Evolutionary conservation across 2,329 filamentous ascomycete species (phyloP), one percentile per base, ranked within the genome.

Genomic region (Colletotrichum sp.): DNA sequence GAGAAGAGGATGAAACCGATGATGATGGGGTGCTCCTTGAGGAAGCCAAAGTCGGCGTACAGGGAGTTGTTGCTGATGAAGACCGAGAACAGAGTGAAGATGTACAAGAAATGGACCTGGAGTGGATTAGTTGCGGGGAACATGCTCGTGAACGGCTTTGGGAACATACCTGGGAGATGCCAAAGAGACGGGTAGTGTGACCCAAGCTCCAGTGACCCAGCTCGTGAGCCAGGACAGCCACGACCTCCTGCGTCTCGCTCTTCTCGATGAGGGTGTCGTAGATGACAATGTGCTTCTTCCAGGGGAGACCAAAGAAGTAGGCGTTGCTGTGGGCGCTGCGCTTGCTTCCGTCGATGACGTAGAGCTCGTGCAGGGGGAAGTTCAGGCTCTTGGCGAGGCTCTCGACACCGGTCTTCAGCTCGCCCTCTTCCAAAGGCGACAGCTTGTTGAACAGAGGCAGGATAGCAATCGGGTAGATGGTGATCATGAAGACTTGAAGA

Each of bases 211-310:
- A 99, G 88, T 99, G 97, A 67, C 97, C 97, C 64, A 99, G 91
- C 86, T 99, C 97, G 84, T 99, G 97, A 43, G 95, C 96, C 70
- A 99, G 89, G 69, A 99, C 96, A 78, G 97, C 96, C 75, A 98
- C 95, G 55, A 99, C 96, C 85, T 99, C 97, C 82, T 97, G 91
- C 6, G 94, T 93, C 77, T 96, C 92, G 84, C 94, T 97, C 91
- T 98, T 98, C 86, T 98, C 96, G 77, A 99, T 96, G 78, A 99
- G 87, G 7, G 97, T 99, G 83, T 99, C 97, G 84, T 98, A 99
- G 83, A 99, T 97, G 82, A 99, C 97, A 88, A 99, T 99, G 88
- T 98, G 97, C 91, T 98, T 98, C 91, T 98, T 98, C 96, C 96
- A 99, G 56, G 97, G 97, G 71, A 99, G 91, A 76, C 97, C 97